These are phyloP conservation scores for Yamadazyma kitorensis DNA, from an alignment of 805 yeast species.

Conservation along the genomic window DNA sequence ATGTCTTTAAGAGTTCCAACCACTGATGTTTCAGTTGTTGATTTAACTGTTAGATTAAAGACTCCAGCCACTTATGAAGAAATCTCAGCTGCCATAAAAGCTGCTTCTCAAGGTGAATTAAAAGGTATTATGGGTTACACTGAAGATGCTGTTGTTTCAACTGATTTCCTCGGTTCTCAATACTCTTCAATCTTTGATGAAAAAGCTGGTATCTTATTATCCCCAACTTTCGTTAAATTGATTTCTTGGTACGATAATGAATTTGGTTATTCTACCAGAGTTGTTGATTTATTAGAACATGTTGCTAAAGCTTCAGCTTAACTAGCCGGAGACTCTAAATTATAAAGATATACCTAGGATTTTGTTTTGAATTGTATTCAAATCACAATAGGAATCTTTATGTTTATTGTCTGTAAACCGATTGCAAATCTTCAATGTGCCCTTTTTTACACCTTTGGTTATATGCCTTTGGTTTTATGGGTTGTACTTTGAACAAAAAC, in stretches of 20 bases:
- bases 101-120: slow-evolving; percentile 72
- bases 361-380: not conserved
- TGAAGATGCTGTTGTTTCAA: slow-evolving; percentile 87
- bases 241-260: slow-evolving; percentile 96
- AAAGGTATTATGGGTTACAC: slow-evolving; percentile 88
- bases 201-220: slow-evolving; percentile 83
- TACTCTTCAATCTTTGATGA: slow-evolving; percentile 90
- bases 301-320: slow-evolving; percentile 52
- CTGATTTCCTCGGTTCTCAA: slow-evolving; percentile 81
- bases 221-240: slow-evolving; percentile 87
- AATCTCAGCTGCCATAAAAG: slow-evolving; percentile 72
- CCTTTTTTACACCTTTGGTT: too few species aligned
- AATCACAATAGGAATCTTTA: too few species aligned
- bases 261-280: slow-evolving; percentile 95
- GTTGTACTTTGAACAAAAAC: too few species aligned
- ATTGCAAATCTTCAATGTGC: too few species aligned
- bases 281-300: slow-evolving; percentile 82
- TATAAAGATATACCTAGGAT: slow-evolving; percentile 1
- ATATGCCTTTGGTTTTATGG: too few species aligned
- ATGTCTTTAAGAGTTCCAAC: slow-evolving; percentile 94
- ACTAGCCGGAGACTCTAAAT: slow-evolving; percentile 16
- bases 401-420: too few species aligned
- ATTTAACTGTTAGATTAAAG: slow-evolving; percentile 79
- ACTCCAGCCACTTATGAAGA: slow-evolving; percentile 78
- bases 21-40: slow-evolving; percentile 89